Conservation (phyloP, 148 eudicot species). For the Chenopodium suecicum region DNA sequence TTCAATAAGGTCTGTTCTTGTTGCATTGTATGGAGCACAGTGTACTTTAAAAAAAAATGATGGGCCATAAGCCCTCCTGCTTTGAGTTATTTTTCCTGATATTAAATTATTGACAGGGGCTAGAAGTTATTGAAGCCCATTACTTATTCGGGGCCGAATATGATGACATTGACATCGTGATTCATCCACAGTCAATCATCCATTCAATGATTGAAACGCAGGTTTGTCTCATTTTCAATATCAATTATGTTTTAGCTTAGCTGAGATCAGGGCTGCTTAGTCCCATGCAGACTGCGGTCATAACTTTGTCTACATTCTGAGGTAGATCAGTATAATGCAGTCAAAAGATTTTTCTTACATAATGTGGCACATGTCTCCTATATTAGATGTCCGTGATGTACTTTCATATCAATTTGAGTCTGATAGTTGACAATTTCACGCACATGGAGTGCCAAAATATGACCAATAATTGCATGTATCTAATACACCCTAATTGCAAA, state of each 20-base stretch:
- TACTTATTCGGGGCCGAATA: slow-evolving; percentile 91
- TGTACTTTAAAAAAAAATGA: not conserved
- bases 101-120: slow-evolving; percentile 54
- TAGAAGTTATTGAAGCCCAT: slow-evolving; percentile 99
- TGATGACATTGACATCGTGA: slow-evolving; percentile 88
- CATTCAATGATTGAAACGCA: slow-evolving; percentile 99
- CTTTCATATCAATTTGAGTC: not conserved
- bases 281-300: not conserved
- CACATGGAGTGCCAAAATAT: not conserved
- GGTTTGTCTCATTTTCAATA: slow-evolving; percentile 36
- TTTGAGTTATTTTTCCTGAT: not conserved
- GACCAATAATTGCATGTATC: not conserved
- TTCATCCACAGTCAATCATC: slow-evolving; percentile 95
- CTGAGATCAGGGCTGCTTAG: not conserved
- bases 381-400: not conserved
- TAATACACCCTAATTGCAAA: not conserved
- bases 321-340: not conserved
- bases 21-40: not conserved
- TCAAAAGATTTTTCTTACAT: not conserved
- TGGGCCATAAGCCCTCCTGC: not conserved
- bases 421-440: not conserved
- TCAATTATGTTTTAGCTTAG: not conserved
- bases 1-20: slow-evolving; percentile 74
- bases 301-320: not conserved
- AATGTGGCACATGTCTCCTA: not conserved